Evolutionary conservation across 768 basidiomycete genomes (phyloP).

Genomic region (Podaxis sp.): DNA sequence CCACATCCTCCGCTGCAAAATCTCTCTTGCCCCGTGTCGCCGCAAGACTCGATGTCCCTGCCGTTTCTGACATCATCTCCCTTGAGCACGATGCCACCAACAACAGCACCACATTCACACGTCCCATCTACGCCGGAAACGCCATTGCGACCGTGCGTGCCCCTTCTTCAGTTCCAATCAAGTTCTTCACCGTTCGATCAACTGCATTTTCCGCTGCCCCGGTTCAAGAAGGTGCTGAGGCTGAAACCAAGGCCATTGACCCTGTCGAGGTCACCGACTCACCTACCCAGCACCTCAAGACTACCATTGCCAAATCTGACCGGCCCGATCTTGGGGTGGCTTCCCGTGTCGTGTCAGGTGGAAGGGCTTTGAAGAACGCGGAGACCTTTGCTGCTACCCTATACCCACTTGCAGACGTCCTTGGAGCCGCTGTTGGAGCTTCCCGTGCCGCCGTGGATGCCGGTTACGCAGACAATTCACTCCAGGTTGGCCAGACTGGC

Average conservation of each 20-base stretch:
- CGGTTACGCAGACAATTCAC: conserved; percentile 95
- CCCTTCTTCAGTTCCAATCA: conserved; percentile 71
- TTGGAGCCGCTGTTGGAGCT: conserved; percentile 97
- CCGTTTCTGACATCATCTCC: conserved; percentile 87
- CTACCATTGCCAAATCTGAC: conserved; percentile 83
- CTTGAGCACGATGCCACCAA: conserved; percentile 69
- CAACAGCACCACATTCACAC: conserved; percentile 81
- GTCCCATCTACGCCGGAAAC: conserved; percentile 97
- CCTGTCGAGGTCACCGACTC: conserved; percentile 60
- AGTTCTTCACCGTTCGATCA: conserved; percentile 92
- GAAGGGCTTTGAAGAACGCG: conserved; percentile 90
- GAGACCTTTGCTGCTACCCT: conserved; percentile 87
- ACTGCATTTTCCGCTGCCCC: conserved; percentile 81
- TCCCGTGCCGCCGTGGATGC: conserved; percentile 97
- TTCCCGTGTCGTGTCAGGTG: conserved; percentile 88
- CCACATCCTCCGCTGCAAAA: conserved; percentile 91
- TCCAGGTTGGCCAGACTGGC: conserved; percentile 99
- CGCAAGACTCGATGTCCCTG: conserved; percentile 83
- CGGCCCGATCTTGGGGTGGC: conserved; percentile 91
- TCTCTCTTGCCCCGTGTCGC: conserved; percentile 92
- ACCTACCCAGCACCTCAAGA: conserved; percentile 63
- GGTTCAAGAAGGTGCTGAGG: conserved; percentile 49
- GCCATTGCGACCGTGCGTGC: conserved; percentile 92
- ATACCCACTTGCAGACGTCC: conserved; percentile 88
- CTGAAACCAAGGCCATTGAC: conserved; percentile 59